Conservation (phyloP, 768 basidiomycete species). For the Psilocybe cyanescens region DNA sequence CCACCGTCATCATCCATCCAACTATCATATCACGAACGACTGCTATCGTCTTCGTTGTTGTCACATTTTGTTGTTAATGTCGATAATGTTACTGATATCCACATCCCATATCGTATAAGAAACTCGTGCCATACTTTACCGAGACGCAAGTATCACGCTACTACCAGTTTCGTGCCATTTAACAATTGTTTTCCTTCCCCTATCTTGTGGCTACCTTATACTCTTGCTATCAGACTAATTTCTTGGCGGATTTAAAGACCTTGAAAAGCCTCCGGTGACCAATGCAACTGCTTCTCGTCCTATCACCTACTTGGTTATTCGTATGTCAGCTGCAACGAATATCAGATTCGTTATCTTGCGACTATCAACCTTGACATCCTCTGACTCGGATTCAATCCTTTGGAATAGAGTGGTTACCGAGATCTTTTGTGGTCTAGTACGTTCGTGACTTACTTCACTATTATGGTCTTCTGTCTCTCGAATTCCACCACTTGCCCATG, state of each 20-base stretch:
- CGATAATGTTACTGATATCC: too few species aligned
- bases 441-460: conserved; percentile 44
- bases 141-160: too few species aligned
- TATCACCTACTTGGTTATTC: neutral
- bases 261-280: neutral
- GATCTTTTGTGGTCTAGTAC: neutral
- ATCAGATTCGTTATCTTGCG: conserved; percentile 51
- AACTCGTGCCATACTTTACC: too few species aligned
- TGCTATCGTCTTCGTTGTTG: too few species aligned
- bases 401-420: neutral
- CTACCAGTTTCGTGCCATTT: too few species aligned
- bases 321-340: conserved; percentile 52
- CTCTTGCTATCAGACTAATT: neutral
- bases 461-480: conserved; percentile 54
- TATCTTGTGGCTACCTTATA: too few species aligned
- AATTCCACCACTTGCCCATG: conserved; percentile 36
- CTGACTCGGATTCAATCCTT: conserved; percentile 27
- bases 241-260: neutral
- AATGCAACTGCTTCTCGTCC: neutral
- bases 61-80: too few species aligned
- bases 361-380: conserved; percentile 35
- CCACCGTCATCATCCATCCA: too few species aligned
- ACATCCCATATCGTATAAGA: too few species aligned
- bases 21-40: too few species aligned
- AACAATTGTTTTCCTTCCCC: too few species aligned